Conservation (phyloP, 1,139 yeast genomes). For the Trichomonascaceae sp. region DNA sequence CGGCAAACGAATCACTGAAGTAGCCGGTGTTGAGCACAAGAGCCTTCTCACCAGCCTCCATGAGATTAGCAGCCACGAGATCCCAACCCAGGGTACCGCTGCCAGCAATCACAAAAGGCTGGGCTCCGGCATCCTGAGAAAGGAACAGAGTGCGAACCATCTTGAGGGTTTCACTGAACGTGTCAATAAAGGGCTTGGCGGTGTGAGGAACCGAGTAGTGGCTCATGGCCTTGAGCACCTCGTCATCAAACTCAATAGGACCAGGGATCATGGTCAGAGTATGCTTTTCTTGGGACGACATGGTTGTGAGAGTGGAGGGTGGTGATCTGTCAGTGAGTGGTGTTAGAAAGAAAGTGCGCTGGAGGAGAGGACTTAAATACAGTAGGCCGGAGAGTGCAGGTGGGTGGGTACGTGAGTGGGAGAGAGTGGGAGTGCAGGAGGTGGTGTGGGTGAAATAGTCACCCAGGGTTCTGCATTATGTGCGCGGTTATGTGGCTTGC, state of each 20-base stretch:
- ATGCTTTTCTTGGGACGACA: constrained; percentile 12
- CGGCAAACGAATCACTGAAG: constrained; percentile 79
- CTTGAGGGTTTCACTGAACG: constrained; percentile 56
- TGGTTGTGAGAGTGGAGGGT: constrained; percentile 2
- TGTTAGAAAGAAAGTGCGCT: neutral
- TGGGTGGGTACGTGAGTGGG: neutral
- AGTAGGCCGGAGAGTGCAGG: neutral
- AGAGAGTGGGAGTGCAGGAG: neutral
- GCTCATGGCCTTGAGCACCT: constrained; percentile 69
- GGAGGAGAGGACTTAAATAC: too few relatives aligned
- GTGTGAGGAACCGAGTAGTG: constrained; percentile 85
- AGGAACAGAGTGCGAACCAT: constrained; percentile 64
- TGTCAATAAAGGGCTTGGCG: constrained; percentile 68
- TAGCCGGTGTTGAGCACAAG: constrained; percentile 86
- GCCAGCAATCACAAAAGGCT: constrained; percentile 74
- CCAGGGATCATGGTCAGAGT: constrained; percentile 68
- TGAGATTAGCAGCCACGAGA: constrained; percentile 64
- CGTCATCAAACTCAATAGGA: constrained; percentile 79
- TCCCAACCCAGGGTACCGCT: constrained; percentile 98
- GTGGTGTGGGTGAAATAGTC: neutral
- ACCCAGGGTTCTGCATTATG: too few relatives aligned
- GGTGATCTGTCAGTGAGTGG: neutral
- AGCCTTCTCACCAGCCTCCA: constrained; percentile 47
- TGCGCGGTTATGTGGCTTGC: too few relatives aligned
- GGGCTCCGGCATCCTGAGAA: constrained; percentile 50